A percentile compares a stretch with the other conserved stretches of the same genome.
Evolutionary conservation across 176 grass and related monocot species (phyloP).

Genomic region (Phyllostachys edulis): DNA sequence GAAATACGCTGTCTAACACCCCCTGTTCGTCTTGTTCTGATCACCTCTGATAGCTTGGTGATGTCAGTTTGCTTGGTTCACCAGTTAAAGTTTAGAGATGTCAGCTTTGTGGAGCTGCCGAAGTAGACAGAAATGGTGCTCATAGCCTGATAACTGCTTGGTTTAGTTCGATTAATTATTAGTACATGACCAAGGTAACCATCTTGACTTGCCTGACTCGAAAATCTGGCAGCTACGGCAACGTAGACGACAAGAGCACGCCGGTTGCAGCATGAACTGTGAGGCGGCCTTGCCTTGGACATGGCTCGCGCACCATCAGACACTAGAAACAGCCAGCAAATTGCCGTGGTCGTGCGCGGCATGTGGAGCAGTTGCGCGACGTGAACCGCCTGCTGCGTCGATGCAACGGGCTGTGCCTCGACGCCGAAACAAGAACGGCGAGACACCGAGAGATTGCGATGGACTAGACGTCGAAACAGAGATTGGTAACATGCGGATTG

Average conservation of each 20-base stretch:
- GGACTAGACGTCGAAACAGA: not conserved
- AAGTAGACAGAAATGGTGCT: not conserved
- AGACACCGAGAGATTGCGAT: not conserved
- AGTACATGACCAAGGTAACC: not conserved
- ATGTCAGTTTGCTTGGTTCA: not conserved
- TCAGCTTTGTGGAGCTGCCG: not conserved
- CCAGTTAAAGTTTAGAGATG: not conserved
- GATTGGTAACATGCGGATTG: not conserved
- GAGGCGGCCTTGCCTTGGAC: not conserved
- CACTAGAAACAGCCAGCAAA: not conserved
- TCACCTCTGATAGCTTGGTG: not conserved
- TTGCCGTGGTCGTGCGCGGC: not conserved
- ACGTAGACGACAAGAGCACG: too few relatives aligned
- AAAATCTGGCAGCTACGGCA: too few relatives aligned
- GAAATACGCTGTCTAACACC: not conserved
- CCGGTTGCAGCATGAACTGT: too few relatives aligned
- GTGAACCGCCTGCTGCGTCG: not conserved
- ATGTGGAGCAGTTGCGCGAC: not conserved
- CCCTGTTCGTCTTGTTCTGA: not conserved
- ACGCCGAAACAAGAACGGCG: not conserved
- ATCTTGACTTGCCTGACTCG: not conserved
- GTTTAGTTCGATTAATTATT: not conserved
- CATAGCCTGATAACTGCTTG: not conserved
- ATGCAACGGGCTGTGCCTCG: not conserved
- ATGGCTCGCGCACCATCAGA: not conserved